Evolutionary conservation across 1,284 basidiomycete species (phyloP), one percentile per base, ranked within the genome.

Genomic region (Xerocomus nothofagi): DNA sequence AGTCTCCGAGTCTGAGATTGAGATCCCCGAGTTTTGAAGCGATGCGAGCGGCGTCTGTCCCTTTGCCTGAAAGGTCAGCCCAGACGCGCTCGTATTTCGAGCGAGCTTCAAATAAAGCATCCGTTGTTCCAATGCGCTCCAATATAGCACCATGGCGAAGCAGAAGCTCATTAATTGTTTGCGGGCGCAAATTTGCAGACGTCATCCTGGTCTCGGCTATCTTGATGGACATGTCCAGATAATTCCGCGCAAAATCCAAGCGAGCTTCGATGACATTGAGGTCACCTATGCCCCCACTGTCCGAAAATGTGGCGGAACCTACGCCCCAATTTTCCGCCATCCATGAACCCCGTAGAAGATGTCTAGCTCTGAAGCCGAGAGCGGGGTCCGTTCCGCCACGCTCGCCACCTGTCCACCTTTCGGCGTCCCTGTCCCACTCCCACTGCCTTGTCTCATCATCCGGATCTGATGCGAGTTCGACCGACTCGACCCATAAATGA

Each of bases 301-400:
- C 68, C 20, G 67, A 66, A 40, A 68, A 63, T 18, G 71, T 63
- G 47, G 71, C 70, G 17, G 76, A 70, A 8, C 82, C 83, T 9
- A 78, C 75, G 7, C 84, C 86, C 84, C 85, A 88, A 58, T 87
- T 75, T 57, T 84, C 79, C 5, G 82, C 81, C 68, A 88, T 84
- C 88, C 88, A 93, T 11, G 90, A 88, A 26, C 79, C 79, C 32
- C 90, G 81, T 0, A 91, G 71, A 17, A 80, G 78, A 65, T 88
- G 82, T 23, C 87, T 74, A 15, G 76, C 87, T 61, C 73, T 75
- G 61, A 80, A 77, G 1, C 88, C 86, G 3, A 93, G 74, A 9
- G 72, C 75, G 6, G 84, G 75, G 63, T 91, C 86, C 14, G 91
- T 93, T 33, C 91, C 91, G 8, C 86, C 88, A 18, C 53, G 63